Base-by-base conservation (phyloP, 1,139 yeast genomes). In the Suhomyces kunorum region DNA sequence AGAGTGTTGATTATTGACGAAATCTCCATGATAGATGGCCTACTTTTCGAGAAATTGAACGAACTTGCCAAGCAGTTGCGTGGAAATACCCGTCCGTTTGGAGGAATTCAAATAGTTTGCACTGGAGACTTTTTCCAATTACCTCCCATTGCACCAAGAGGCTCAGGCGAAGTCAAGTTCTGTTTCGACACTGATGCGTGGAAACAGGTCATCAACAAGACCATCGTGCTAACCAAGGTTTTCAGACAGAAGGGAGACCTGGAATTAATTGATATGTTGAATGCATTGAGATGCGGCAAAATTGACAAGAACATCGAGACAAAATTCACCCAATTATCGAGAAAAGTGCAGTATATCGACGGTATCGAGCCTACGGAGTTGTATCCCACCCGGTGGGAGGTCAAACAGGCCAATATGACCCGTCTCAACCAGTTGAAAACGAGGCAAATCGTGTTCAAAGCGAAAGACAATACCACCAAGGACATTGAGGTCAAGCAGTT, bases 41-140 rank as follows among this genome's bases (percentile, higher is more conserved):
- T 66, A 2, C 66, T 89, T 13, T 71, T 89, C 34, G 87, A 87
- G 51, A 85, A 85, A 50, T 64, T 89, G 36, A 82, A 87, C 50
- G 64, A 57, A 12, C 71, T 89, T 34, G 96, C 88, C 0, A 72
- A 78, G 47, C 63, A 57, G 9, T 44, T 88, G 6, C 64, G 88
- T 28, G 68, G 67, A 26, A 72, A 61, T 42, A 59, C 59, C 7
- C 38, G 44, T 28, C 95, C 96, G 0, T 89, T 89, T 68, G 97
- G 97, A 12, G 97, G 96, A 0, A 84, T 89, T 27, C 97, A 89
- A 53, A 54, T 89, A 8, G 78, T 89, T 26, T 76, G 87, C 32
- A 84, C 94, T 59, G 97, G 97, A 4, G 97, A 89, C 61, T 88
- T 89, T 60, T 89, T 82, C 59, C 97, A 89, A 58, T 66, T 89